Percentiles rank a stretch among this genome's conserved stretches.
These are phyloP conservation scores for Aristolochia contorta DNA, from an alignment of 164 flowering plant species.

Conservation along the genomic window DNA sequence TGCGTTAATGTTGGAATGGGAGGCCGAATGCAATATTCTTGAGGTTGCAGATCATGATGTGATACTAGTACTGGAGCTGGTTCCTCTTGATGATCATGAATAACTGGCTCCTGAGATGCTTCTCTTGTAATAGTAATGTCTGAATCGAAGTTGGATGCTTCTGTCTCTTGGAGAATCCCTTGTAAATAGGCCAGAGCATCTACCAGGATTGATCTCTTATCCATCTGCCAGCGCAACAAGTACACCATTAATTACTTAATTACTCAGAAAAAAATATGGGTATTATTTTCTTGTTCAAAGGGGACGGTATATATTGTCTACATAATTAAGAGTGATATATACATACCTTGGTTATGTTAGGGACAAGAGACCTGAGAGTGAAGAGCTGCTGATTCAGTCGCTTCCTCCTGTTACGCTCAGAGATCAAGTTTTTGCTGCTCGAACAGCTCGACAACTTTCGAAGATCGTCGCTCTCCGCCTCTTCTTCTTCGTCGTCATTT, in stretches of 20 bases:
- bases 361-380: constrained; percentile 18
- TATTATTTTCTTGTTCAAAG: too few species aligned
- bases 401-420: constrained; percentile 22
- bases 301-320: too few species aligned
- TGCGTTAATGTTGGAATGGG: not conserved
- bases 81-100: too few species aligned
- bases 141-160: not conserved
- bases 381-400: constrained; percentile 14
- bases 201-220: constrained; percentile 9
- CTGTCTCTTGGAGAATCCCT: constrained; percentile 1
- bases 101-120: too few species aligned
- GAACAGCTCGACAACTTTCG: too few species aligned
- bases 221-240: constrained; percentile 7
- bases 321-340: too few species aligned
- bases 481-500: constrained; percentile 2
- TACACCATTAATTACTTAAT: too few species aligned
- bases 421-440: constrained; percentile 12
- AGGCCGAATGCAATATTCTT: not conserved
- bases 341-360: constrained; percentile 20
- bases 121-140: not conserved
- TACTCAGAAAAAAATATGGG: too few species aligned
- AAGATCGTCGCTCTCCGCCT: constrained; percentile 2
- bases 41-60: not conserved
- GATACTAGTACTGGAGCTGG: not conserved
- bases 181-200: constrained; percentile 12